Base-by-base conservation (phyloP, 768 basidiomycete genomes). In the Naganishia kalamii region DNA sequence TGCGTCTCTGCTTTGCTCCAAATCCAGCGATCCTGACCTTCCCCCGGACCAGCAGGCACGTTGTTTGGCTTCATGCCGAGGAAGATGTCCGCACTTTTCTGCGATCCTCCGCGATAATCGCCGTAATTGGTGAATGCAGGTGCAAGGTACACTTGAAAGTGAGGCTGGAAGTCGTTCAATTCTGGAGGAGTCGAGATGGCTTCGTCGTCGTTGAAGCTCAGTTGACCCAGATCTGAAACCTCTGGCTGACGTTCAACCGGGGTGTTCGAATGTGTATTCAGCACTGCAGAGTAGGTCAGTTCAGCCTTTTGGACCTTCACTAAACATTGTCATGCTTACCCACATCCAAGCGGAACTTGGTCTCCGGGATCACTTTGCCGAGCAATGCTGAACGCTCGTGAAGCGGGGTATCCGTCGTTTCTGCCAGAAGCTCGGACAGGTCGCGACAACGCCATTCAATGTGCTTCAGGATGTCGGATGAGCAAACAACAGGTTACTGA, bases 1-100 rank as follows among this genome's bases (percentile, higher is more conserved):
- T 72, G 87, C 87, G 85, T 85, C 66, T 87, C 84, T 85, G 86
- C 87, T 62, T 79, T 79, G 63, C 88, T 85, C 87, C 87, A 89
- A 27, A 85, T 80, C 86, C 87, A 89, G 44, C 87, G 84, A 32
- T 85, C 80, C 17, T 86, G 84, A 0, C 85, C 84, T 5, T 85
- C 84, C 12, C 85, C 81, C 70, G 85, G 83, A 6, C 87, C 87
- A 12, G 79, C 76, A 51, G 83, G 81, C 67, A 85, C 83, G 63
- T 84, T 83, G 68, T 85, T 83, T 49, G 83, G 85, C 71, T 86
- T 87, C 65, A 89, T 85, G 13, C 85, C 87, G 15, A 84, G 83
- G 80, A 88, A 85, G 81, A 89, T 87, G 54, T 41, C 37, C 21
- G 54, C 54, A 15, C 27, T 25, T 15, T 13, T 40, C 4, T 33